These are phyloP conservation scores for Heteromeles arbutifolia DNA, from an alignment of 306 rosid species.

Conservation along the genomic window DNA sequence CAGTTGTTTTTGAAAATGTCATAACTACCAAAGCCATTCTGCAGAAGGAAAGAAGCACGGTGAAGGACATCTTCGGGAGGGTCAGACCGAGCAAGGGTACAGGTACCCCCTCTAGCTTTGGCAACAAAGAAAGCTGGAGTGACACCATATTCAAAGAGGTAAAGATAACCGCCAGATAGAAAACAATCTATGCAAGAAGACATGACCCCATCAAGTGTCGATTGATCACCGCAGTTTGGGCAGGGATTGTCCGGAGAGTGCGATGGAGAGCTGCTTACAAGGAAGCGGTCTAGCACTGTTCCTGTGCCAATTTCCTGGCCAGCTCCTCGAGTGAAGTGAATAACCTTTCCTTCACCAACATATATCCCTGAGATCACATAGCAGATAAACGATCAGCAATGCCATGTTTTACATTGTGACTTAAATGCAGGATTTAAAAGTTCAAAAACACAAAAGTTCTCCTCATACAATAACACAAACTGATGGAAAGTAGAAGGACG, in stretches of 20 bases:
- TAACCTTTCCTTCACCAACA: slow-evolving; percentile 54
- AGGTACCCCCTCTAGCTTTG: slow-evolving; percentile 70
- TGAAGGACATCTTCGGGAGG: slow-evolving; percentile 34
- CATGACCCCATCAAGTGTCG: slow-evolving; percentile 38
- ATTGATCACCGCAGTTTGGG: slow-evolving; percentile 41
- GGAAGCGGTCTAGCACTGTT: slow-evolving; percentile 28
- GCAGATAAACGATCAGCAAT: neutral
- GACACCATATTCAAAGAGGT: slow-evolving; percentile 56
- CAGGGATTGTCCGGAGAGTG: slow-evolving; percentile 35
- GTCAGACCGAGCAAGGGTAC: slow-evolving; percentile 56
- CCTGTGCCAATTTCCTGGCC: slow-evolving; percentile 42
- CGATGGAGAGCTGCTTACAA: slow-evolving; percentile 36
- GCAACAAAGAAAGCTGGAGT: slow-evolving; percentile 36
- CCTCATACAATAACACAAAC: neutral
- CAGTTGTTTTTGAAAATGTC: slow-evolving; percentile 60
- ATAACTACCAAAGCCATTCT: slow-evolving; percentile 62
- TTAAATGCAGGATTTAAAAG: neutral
- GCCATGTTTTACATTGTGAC: slow-evolving; percentile 1
- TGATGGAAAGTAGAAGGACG: neutral
- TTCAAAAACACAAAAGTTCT: neutral
- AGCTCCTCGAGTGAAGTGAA: slow-evolving; percentile 61
- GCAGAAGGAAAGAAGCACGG: slow-evolving; percentile 52
- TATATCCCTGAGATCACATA: slow-evolving; percentile 51
- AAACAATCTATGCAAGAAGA: slow-evolving; percentile 64
- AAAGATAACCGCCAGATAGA: slow-evolving; percentile 45